phyloP scores from a whole-genome alignment of 345 rosid genomes.

The Microcos paniculata region DNA sequence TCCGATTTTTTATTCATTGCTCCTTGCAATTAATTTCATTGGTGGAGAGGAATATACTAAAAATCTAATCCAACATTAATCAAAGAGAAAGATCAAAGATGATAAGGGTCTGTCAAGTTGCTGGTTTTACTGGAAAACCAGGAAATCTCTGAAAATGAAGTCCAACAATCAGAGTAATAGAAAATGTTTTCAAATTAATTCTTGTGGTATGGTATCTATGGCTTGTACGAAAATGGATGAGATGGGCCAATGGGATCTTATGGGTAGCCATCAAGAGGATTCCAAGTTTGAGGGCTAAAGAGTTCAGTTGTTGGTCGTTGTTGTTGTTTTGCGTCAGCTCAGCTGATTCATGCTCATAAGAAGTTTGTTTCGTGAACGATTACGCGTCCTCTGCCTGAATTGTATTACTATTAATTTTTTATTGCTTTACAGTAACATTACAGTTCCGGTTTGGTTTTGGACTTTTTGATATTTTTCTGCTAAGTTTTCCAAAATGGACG shows the following conservation, averaged over 20 bases:
- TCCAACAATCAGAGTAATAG: not conserved
- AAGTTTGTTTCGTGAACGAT: slow-evolving; percentile 20
- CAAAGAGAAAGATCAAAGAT: not conserved
- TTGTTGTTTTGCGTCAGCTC: not conserved
- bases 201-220: not conserved
- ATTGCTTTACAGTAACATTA: not conserved
- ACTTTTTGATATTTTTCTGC: not conserved
- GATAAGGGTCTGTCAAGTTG: not conserved
- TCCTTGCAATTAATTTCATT: not conserved
- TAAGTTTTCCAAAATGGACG: not conserved
- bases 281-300: not conserved
- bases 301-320: not conserved
- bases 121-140: not conserved
- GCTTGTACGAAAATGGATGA: not conserved
- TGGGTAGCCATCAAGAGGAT: not conserved
- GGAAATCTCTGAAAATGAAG: not conserved
- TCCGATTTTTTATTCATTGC: no score
- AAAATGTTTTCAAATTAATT: not conserved
- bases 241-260: not conserved
- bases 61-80: not conserved
- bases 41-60: not conserved
- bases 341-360: not conserved
- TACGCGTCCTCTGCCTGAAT: not conserved
- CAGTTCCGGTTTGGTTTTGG: not conserved
- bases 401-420: not conserved